Base-by-base conservation (phyloP, 805 yeast species). In the Ogataea sp. region DNA sequence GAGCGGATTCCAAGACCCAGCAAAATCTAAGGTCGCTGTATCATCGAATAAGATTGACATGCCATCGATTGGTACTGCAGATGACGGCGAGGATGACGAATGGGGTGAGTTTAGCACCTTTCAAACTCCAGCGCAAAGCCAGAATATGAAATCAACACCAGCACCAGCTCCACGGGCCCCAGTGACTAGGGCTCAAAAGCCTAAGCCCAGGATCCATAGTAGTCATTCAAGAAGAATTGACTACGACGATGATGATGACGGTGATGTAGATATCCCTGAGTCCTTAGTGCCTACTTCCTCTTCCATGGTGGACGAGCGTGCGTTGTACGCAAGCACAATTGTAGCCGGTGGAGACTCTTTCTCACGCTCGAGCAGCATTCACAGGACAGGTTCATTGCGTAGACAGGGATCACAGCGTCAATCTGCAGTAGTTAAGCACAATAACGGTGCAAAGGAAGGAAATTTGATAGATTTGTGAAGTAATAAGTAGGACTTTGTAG, bases 381-480 rank as follows among this genome's bases (percentile, higher is more conserved):
- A 15, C 24, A 7, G 31, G 13, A 4, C 10, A 18, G 15, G 10
- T n/a, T 34, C 31, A 7, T 6, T 21, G 5, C 3, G 14, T 7
- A 23, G 20, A 14, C 7, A n/a, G n/a, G n/a, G n/a, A n/a, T n/a
- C n/a, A n/a, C n/a, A n/a, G n/a, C n/a, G n/a, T n/a, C n/a, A n/a
- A n/a, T n/a, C n/a, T n/a, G n/a, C n/a, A n/a, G n/a, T n/a, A n/a
- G n/a, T n/a, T n/a, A n/a, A n/a, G n/a, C n/a, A n/a, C n/a, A n/a
- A n/a, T n/a, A n/a, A n/a, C n/a, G 20, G 18, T 6, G 15, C 15
- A n/a, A 20, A 20, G 7, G 39, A 32, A 20, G 24, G n/a, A 3
- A 31, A 30, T n/a, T 21, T 37, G 14, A 37, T 37, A 7, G 39
- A 37, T 37, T 20, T 37, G 21, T 37, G 20, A 20, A n/a, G n/a